Evolutionary conservation across 495 filamentous ascomycete genomes (phyloP), one percentile per base, ranked within the genome.

Genomic region (Acidomyces sp.): DNA sequence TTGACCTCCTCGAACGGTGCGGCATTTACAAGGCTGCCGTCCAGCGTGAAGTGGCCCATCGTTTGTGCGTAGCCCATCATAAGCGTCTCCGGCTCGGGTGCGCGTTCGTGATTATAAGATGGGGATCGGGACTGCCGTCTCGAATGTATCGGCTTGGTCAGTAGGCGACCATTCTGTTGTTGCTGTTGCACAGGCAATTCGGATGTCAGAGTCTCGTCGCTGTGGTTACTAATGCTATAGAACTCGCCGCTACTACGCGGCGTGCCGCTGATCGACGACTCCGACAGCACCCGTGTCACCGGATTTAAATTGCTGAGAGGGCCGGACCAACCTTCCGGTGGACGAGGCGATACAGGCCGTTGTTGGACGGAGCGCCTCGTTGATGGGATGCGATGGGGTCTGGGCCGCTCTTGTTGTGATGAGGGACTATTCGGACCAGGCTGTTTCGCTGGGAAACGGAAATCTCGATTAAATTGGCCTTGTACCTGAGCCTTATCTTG

Each of bases 31-130:
- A 97, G 64, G 4, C 92, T 93, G 0, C 86, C 85, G 57, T 97
- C 90, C 5, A 96, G 61, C 0, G 78, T 85, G 48, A 96, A 97
- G 0, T 82, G 81, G 13, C 92, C 90, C 52, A 80, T 78, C n/a
- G 95, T 72, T 56, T 97, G 88, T 4, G 80, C 92, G 62, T 93
- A 97, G 7, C 87, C 90, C 90, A 97, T 96, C 76, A 97, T 87
- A 37, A 97, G 61, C 12, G 80, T 74, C 61, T 96, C 85, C 33
- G 72, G 77, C 45, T 19, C 26, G 2, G 44, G 42, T 2, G 37
- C 27, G 12, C n/a, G 6, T 11, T 28, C 16, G 13, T 43, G 18
- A n/a, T n/a, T 24, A n/a, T n/a, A 20, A 26, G 38, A 34, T 15
- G 38, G 28, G 18, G 40, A 38, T 12, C 25, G 20, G 6, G 46